Percentiles rank a stretch among this genome's conserved stretches.
Conservation (phyloP, 352 stramenopile genomes). For the Pythium scleroteichum region DNA sequence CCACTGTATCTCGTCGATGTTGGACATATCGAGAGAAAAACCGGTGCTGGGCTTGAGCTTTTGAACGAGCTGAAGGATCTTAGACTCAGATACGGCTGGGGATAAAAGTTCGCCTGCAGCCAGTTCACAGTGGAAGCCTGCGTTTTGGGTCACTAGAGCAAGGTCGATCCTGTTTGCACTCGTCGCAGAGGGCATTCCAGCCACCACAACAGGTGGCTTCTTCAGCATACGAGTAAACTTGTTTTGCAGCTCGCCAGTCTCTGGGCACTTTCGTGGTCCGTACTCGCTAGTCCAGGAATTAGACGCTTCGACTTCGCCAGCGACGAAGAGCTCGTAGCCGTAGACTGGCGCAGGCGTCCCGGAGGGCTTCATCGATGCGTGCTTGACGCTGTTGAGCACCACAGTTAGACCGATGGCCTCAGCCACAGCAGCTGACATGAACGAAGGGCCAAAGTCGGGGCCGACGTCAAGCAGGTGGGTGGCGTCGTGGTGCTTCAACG, state of each 20-base stretch:
- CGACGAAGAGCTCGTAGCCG: conserved; percentile 49
- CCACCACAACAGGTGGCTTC: conserved; percentile 78
- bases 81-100: conserved; percentile 68
- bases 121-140: conserved; percentile 79
- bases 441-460: conserved; percentile 51
- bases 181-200: conserved; percentile 86
- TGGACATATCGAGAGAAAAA: conserved; percentile 88
- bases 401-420: conserved; percentile 61
- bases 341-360: conserved; percentile 33
- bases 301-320: conserved; percentile 17
- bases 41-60: conserved; percentile 75
- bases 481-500: conserved; percentile 33
- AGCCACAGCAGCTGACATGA: conserved; percentile 38
- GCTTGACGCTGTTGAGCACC: conserved; percentile 48
- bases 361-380: conserved; percentile 32
- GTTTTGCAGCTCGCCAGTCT: conserved; percentile 60
- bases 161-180: conserved; percentile 79
- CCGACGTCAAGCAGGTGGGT: conserved; percentile 84
- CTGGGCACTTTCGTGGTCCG: conserved; percentile 38
- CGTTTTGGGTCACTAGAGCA: conserved; percentile 77
- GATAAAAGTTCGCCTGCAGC: conserved; percentile 69
- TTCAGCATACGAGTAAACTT: conserved; percentile 75
- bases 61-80: conserved; percentile 60
- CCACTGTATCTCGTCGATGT: conserved; percentile 88
- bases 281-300: conserved; percentile 59